These are phyloP conservation scores for Xylaria sp. DNA, from an alignment of 495 filamentous ascomycete genomes.

Conservation along the genomic window DNA sequence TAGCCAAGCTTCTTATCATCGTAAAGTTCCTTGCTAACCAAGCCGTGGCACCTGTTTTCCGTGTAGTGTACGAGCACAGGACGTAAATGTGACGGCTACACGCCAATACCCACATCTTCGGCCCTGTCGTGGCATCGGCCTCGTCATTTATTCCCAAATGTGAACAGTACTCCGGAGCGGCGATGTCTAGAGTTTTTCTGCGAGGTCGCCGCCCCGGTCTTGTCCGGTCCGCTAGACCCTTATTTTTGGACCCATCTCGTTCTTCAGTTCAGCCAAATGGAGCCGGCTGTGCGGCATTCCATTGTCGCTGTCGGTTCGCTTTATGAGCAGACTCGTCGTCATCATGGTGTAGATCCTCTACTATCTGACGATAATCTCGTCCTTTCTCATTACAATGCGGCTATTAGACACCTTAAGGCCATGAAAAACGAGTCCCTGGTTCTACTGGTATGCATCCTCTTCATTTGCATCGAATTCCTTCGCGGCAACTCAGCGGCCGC, in stretches of 20 bases:
- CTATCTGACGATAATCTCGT: constrained; percentile 52
- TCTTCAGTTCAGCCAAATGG: constrained; percentile 61
- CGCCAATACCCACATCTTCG: constrained; percentile 21
- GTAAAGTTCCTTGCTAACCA: not conserved
- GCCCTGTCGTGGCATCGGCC: constrained; percentile 35
- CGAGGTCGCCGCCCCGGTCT: constrained; percentile 52
- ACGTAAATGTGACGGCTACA: constrained; percentile 54
- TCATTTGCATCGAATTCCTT: constrained; percentile 65
- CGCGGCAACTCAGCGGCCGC: constrained; percentile 56
- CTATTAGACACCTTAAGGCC: constrained; percentile 53
- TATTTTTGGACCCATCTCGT: constrained; percentile 65
- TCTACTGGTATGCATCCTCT: constrained; percentile 63
- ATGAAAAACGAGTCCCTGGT: constrained; percentile 53
- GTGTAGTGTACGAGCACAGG: constrained; percentile 51
- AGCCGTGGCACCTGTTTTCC: not conserved
- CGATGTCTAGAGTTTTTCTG: constrained; percentile 62
- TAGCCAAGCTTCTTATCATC: not conserved
- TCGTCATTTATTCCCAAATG: constrained; percentile 33
- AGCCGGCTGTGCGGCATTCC: constrained; percentile 67
- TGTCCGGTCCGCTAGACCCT: constrained; percentile 58
- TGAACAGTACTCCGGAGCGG: constrained; percentile 39
- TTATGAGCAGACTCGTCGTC: constrained; percentile 47
- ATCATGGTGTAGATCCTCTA: constrained; percentile 19
- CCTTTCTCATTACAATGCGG: constrained; percentile 61
- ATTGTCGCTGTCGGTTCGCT: constrained; percentile 63